Base-by-base conservation (phyloP, 495 filamentous ascomycete species). In the Neurospora cerealis region DNA sequence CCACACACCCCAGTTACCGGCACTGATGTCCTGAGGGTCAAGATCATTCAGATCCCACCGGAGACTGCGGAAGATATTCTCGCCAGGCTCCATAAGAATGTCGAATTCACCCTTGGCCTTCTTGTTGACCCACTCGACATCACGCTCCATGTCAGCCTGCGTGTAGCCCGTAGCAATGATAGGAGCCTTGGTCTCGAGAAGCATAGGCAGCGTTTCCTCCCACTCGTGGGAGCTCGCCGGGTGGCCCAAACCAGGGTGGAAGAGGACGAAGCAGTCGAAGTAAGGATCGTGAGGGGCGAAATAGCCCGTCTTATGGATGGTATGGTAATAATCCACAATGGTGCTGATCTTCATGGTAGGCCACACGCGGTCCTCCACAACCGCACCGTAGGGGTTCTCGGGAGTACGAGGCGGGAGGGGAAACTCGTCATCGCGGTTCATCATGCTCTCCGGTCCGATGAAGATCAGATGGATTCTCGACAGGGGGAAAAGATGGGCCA, bases 311-410 rank as follows among this genome's bases (percentile, higher is more conserved):
- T 95, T 89, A 83, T 98, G 95, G 78, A 99, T 87, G 2, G 94
- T 98, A 81, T 99, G 95, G 85, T 95, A 99, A 83, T 99, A 98
- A 74, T 99, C 96, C 34, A 98, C 95, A 77, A 93, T 97, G 0
- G 96, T 99, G 78, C 89, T 93, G 75, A 99, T 96, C 85, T 98
- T 98, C 89, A 97, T 89, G 72, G 89, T 89, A 24, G 90, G 88
- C 77, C 90, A 91, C 3, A 98, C 86, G 21, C 95, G 87, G 80
- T 94, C 94, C 83, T 99, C 96, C 9, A 97, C 90, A 32, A 98
- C 87, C 10, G 92, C 93, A 15, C 96, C 96, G 77, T 94, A 99
- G 0, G 96, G 96, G 77, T 99, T 99, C 4, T 82, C 80, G 3
- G 93, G 86, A 0, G 92, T 96, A 54, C 94, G 90, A 70, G 92